A percentile compares a stretch with the other conserved stretches of the same genome.
These are phyloP conservation scores for Xanthoceras sorbifolium DNA, from an alignment of 345 rosid species.

Conservation along the genomic window DNA sequence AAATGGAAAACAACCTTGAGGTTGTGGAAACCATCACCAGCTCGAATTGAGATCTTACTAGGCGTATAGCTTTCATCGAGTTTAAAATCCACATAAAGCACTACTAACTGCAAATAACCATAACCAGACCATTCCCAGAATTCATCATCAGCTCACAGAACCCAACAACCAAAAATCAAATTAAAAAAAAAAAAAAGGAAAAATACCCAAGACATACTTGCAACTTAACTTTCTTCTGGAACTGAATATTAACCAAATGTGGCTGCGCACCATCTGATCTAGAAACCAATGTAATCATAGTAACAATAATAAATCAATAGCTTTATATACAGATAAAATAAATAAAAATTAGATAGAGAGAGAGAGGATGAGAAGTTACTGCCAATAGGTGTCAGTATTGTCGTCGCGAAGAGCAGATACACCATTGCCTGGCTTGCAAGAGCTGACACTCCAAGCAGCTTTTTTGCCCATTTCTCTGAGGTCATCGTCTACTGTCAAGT, in stretches of 20 bases:
- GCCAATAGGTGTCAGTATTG: slow-evolving; percentile 90
- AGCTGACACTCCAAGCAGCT: slow-evolving; percentile 98
- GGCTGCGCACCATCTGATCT: slow-evolving; percentile 99
- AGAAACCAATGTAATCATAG: slow-evolving; percentile 5
- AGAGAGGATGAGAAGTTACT: slow-evolving; percentile 40
- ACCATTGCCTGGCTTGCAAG: slow-evolving; percentile 92
- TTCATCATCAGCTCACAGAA: background rate
- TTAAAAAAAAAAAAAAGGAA: background rate
- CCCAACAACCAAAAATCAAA: background rate
- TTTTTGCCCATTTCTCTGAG: slow-evolving; percentile 88
- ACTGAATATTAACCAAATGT: slow-evolving; percentile 88
- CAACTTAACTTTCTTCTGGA: slow-evolving; percentile 92
- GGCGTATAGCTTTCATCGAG: slow-evolving; percentile 96
- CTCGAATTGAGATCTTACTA: slow-evolving; percentile 79
- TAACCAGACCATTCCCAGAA: slow-evolving; percentile 10
- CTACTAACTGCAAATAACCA: slow-evolving; percentile 76
- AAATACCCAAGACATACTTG: slow-evolving; percentile 44
- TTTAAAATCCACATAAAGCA: slow-evolving; percentile 83
- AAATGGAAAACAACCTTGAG: slow-evolving; percentile 66
- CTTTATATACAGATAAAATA: background rate
- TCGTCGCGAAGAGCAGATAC: slow-evolving; percentile 88
- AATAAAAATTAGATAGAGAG: slow-evolving; percentile 3
- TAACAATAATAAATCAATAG: background rate
- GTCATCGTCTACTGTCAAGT: slow-evolving; percentile 67
- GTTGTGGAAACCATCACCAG: slow-evolving; percentile 94